Evolutionary conservation across 1,284 basidiomycete species (phyloP).

Genomic region (Ceratobasidium papillatum): DNA sequence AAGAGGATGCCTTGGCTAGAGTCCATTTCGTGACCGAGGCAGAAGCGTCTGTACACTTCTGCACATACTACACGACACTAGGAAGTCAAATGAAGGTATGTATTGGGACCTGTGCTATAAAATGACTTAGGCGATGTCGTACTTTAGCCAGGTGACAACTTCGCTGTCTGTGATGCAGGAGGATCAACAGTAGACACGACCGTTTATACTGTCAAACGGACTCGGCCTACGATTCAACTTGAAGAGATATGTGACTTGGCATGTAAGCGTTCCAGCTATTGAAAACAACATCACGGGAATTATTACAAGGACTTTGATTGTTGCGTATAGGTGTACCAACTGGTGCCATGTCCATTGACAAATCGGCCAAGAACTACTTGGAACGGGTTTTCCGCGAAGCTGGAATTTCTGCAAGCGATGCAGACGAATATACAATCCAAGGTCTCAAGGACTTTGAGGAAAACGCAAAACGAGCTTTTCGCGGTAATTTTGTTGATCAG

Average conservation of each 20-base stretch:
- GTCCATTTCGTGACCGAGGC: slow-evolving; percentile 44
- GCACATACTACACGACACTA: slow-evolving; percentile 38
- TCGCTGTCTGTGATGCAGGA: slow-evolving; percentile 43
- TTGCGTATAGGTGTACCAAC: slow-evolving; percentile 39
- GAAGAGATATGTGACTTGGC: slow-evolving; percentile 32
- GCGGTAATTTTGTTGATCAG: neutral
- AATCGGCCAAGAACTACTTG: slow-evolving; percentile 12
- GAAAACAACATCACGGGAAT: too few relatives aligned
- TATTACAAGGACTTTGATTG: too few relatives aligned
- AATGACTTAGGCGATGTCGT: neutral
- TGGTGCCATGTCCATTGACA: slow-evolving; percentile 34
- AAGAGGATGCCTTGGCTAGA: neutral
- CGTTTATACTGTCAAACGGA: slow-evolving; percentile 20
- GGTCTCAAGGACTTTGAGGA: slow-evolving; percentile 31
- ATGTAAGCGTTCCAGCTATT: slow-evolving; percentile 24
- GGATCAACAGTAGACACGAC: slow-evolving; percentile 44
- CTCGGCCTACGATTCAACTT: slow-evolving; percentile 12
- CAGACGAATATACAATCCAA: slow-evolving; percentile 11
- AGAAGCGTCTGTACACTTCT: slow-evolving; percentile 45
- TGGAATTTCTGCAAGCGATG: neutral
- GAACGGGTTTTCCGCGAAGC: neutral
- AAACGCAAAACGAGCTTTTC: slow-evolving; percentile 21
- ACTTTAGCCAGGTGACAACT: slow-evolving; percentile 19
- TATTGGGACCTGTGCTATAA: too few relatives aligned
- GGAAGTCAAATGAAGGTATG: slow-evolving; percentile 10